These are phyloP conservation scores for Lecanicillium sp. DNA, from an alignment of 2,329 filamentous ascomycete genomes.

Conservation along the genomic window DNA sequence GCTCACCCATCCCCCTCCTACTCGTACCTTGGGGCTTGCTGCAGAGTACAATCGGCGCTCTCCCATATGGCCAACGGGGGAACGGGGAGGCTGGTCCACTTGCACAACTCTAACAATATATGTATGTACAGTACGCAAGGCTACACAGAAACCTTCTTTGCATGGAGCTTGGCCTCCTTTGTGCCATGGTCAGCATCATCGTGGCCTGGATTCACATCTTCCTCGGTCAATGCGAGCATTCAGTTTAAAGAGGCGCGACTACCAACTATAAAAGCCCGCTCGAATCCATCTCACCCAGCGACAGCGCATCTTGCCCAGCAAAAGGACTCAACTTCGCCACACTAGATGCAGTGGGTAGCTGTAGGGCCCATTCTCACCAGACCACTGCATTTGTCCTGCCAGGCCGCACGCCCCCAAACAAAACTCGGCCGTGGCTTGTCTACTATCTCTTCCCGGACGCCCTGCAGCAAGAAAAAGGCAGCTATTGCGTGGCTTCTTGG, in stretches of 20 bases:
- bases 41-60: slow-evolving; percentile 7
- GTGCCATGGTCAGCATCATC: not conserved
- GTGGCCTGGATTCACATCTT: too few relatives aligned
- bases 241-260: too few relatives aligned
- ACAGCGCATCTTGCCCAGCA: slow-evolving; percentile 6
- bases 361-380: slow-evolving; percentile 1
- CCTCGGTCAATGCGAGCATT: too few relatives aligned
- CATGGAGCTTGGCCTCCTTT: too few relatives aligned
- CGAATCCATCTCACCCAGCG: not conserved
- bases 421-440: not conserved
- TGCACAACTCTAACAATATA: not conserved
- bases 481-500: too few relatives aligned
- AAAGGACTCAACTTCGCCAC: slow-evolving; percentile 10
- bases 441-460: too few relatives aligned
- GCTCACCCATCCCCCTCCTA: not conserved
- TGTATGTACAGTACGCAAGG: too few relatives aligned
- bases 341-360: slow-evolving; percentile 2
- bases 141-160: too few relatives aligned
- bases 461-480: too few relatives aligned
- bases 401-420: not conserved
- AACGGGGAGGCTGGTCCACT: not conserved
- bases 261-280: not conserved
- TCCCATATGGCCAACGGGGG: slow-evolving; percentile 1
- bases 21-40: not conserved
- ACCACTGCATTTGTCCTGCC: not conserved